Evolutionary conservation across 2,329 filamentous ascomycete species (phyloP).

Genomic region (Colletotrichum costaricense): DNA sequence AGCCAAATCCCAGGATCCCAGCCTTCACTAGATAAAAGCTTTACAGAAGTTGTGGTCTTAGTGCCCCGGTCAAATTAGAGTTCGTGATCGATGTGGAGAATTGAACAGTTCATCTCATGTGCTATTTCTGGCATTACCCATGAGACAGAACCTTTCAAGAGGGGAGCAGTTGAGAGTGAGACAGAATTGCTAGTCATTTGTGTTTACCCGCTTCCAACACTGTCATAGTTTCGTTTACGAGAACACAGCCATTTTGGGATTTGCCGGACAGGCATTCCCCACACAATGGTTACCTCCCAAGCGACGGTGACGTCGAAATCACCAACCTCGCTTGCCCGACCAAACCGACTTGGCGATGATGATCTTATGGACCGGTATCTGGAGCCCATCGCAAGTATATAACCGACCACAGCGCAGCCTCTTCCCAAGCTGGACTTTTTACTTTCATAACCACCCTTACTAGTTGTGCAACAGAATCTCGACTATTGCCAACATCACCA

Average conservation of each 20-base stretch:
- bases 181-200: not conserved
- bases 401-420: not conserved
- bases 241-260: not conserved
- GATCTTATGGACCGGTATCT: not conserved
- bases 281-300: constrained; percentile 13
- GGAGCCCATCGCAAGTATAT: not conserved
- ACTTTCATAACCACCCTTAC: not conserved
- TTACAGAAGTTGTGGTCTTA: too few relatives aligned
- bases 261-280: constrained; percentile 26
- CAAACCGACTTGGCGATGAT: constrained; percentile 15
- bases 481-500: too few relatives aligned
- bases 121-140: constrained; percentile 14
- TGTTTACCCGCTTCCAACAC: not conserved
- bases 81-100: not conserved
- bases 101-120: constrained; percentile 1
- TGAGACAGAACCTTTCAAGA: not conserved
- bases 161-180: too few relatives aligned
- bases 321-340: constrained; percentile 8
- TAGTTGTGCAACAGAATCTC: not conserved
- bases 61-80: not conserved
- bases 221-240: not conserved
- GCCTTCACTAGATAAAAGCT: too few relatives aligned
- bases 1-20: too few relatives aligned
- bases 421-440: not conserved
- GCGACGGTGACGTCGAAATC: constrained; percentile 30